Evolutionary conservation across 306 rosid genomes (phyloP).

Genomic region (Pterocarpus macrocarpus): DNA sequence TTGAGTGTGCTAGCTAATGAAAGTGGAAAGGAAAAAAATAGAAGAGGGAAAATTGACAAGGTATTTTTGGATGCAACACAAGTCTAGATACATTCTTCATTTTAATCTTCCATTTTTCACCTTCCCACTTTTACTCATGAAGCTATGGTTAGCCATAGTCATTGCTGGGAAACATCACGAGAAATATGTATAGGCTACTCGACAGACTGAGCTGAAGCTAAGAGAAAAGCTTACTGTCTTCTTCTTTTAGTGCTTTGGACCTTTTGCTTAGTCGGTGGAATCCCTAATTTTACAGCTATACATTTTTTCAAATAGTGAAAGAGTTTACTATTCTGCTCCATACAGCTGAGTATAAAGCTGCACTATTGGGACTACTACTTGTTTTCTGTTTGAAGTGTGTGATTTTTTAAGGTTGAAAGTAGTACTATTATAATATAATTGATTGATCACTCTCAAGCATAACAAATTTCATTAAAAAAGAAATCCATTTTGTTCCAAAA

Average conservation of each 20-base stretch:
- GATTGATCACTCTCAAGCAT: background rate
- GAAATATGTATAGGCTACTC: background rate
- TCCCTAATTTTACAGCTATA: no score
- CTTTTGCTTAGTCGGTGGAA: no score
- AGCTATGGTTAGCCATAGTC: background rate
- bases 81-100: no score
- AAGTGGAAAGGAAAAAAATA: no score
- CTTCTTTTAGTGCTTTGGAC: background rate
- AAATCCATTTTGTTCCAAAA: slow-evolving; percentile 8
- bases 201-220: background rate
- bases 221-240: background rate
- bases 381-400: background rate
- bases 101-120: background rate
- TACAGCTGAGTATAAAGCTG: background rate
- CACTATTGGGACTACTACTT: background rate
- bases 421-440: background rate
- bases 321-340: slow-evolving; percentile 8
- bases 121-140: background rate
- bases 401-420: background rate
- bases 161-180: background rate
- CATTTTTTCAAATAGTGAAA: background rate
- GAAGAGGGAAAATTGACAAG: no score
- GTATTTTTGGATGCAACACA: no score
- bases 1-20: no score
- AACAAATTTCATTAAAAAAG: background rate